Conservation (phyloP, 1,139 yeast genomes). For the Saccharomycopsis hybrid region DNA sequence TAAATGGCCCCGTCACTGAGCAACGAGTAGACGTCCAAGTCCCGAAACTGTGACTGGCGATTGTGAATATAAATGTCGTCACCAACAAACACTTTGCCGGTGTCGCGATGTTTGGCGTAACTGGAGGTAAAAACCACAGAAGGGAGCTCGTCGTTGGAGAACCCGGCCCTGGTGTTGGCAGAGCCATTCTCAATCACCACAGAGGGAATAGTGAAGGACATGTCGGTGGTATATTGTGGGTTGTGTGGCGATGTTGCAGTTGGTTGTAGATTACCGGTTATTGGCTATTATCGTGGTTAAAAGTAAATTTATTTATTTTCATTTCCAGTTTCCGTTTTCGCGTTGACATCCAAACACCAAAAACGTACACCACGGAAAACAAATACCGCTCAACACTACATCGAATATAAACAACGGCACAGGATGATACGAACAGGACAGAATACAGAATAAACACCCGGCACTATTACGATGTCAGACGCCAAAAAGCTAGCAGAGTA, state of each 20-base stretch:
- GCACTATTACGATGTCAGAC: conserved; percentile 9
- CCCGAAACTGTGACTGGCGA: conserved; percentile 29
- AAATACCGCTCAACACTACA: no score
- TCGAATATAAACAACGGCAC: no score
- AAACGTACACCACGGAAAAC: no score
- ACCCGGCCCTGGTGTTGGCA: conserved; percentile 60
- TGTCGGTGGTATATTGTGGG: neutral
- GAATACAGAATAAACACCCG: no score
- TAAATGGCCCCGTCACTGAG: conserved; percentile 60
- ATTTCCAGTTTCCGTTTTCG: no score
- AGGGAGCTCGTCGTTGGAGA: conserved; percentile 62
- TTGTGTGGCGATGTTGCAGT: no score
- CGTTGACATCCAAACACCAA: no score
- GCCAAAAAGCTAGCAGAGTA: conserved; percentile 44
- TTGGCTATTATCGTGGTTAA: no score
- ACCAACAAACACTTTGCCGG: conserved; percentile 43
- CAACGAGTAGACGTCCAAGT: conserved; percentile 51
- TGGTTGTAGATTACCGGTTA: no score
- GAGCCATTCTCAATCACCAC: conserved; percentile 69
- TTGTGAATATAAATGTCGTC: conserved; percentile 36
- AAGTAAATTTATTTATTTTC: no score
- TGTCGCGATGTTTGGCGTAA: conserved; percentile 37
- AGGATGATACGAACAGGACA: no score
- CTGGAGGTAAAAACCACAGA: conserved; percentile 50
- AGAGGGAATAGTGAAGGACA: conserved; percentile 37